Conservation (phyloP, 495 filamentous ascomycete species). For the Emericellopsis terricola region DNA sequence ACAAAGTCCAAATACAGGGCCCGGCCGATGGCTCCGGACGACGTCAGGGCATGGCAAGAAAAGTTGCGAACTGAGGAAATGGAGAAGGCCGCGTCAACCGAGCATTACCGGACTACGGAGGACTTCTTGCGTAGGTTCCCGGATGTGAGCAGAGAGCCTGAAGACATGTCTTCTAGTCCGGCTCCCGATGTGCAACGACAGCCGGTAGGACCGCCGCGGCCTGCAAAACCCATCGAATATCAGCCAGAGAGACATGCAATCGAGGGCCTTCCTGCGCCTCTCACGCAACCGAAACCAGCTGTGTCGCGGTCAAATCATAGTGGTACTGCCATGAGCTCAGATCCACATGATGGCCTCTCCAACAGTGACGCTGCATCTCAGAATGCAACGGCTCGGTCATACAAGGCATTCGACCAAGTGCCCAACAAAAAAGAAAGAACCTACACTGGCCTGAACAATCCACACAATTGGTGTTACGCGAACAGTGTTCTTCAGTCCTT, state of each 20-base stretch:
- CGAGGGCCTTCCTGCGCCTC: slow-evolving; percentile 20
- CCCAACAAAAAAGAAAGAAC: neutral
- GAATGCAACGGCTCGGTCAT: slow-evolving; percentile 9
- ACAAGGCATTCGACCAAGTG: neutral
- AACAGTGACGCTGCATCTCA: slow-evolving; percentile 9
- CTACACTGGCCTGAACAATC: slow-evolving; percentile 60
- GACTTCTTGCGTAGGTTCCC: slow-evolving; percentile 77
- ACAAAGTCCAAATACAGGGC: slow-evolving; percentile 3
- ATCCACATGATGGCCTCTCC: slow-evolving; percentile 28
- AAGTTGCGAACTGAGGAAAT: slow-evolving; percentile 23
- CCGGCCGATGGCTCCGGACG: slow-evolving; percentile 10
- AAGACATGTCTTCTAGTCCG: slow-evolving; percentile 53
- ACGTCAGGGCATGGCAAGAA: slow-evolving; percentile 21
- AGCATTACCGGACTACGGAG: slow-evolving; percentile 34
- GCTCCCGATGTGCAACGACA: slow-evolving; percentile 7
- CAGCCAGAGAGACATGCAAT: slow-evolving; percentile 10
- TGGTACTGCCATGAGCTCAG: slow-evolving; percentile 48
- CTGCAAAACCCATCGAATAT: slow-evolving; percentile 23
- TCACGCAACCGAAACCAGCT: slow-evolving; percentile 63
- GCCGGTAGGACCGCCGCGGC: slow-evolving; percentile 17
- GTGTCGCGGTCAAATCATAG: slow-evolving; percentile 75
- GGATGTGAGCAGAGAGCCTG: slow-evolving; percentile 45
- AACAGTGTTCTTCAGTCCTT: slow-evolving; percentile 76
- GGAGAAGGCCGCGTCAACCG: slow-evolving; percentile 21
- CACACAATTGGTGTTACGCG: slow-evolving; percentile 76